Evolutionary conservation across 305 asterid species (phyloP), one percentile per base, ranked within the genome.

Genomic region (Fraxinus paxiana): DNA sequence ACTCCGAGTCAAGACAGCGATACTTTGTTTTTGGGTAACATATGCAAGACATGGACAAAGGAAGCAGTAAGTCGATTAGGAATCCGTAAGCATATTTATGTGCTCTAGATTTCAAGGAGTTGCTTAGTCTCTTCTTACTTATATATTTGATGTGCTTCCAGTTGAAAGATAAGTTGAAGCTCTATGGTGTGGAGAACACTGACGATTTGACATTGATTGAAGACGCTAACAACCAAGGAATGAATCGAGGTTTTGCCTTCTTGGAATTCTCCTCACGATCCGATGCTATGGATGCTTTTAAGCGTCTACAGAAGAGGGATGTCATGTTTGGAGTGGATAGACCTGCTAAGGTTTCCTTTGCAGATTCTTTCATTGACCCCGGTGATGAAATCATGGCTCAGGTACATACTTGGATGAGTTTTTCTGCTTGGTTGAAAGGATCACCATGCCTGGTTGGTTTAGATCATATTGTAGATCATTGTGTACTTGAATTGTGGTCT

Each of bases 381-480:
- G 99, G 98, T 83, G 99, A 96, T 86, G 98, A 96, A 86, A 94
- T 96, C 83, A 96, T 96, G 99, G 94, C 99, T 83, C 97, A 96
- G 98, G 99, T 96, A 92, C 70, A 72, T 61, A 73, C 81, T 84
- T 83, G 84, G 89, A 82, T 81, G 43, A 69, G 80, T 80, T 80
- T 80, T 73, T 65, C 56, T 81, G 61, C 81, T 85, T 74, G 65
- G 73, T 34, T 30, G 18, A 41, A 83, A 51, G 78, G 78, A 54
- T 35, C 8, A 51, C 54, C n/a, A 37, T 54, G 28, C 67, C 12
- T 72, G 75, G 69, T 69, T 74, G 18, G 63, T 76, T 61, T 56
- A 70, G 81, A 54, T 76, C n/a, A 81, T 75, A 33, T 56, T 33
- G 10, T 73, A 12, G 46, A 10, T 63, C 15, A 26, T 24, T 63